Evolutionary conservation across 1,284 basidiomycete genomes (phyloP).

Genomic region (Coniferiporia sulphurascens): DNA sequence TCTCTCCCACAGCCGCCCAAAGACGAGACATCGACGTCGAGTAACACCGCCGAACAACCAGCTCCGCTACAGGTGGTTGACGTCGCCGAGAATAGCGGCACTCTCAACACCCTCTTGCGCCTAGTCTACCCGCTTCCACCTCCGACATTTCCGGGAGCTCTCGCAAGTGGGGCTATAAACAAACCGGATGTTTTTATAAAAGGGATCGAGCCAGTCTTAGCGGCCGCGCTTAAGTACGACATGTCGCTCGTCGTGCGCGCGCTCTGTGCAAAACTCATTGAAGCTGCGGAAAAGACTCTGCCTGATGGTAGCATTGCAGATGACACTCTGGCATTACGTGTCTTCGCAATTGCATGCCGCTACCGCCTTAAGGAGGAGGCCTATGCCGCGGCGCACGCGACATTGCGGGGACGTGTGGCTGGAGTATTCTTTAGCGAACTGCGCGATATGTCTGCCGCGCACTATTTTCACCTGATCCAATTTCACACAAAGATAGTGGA

Average conservation of each 20-base stretch:
- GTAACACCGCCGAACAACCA: neutral
- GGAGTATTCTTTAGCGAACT: constrained; percentile 6
- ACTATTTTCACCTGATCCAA: constrained; percentile 9
- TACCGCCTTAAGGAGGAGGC: constrained; percentile 8
- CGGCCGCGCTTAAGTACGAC: constrained; percentile 34
- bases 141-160: constrained; percentile 21
- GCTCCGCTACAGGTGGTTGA: constrained; percentile 43
- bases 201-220: constrained; percentile 23
- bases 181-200: neutral
- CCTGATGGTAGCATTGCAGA: neutral
- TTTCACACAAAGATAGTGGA: neutral
- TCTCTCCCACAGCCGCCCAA: constrained; percentile 20
- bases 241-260: constrained; percentile 29
- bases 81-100: constrained; percentile 43
- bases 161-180: neutral
- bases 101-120: constrained; percentile 46
- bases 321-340: constrained; percentile 9
- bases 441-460: constrained; percentile 9
- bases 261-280: constrained; percentile 46
- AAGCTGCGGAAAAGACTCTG: constrained; percentile 36
- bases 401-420: neutral
- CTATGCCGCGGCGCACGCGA: constrained; percentile 2
- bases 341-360: constrained; percentile 5
- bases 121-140: constrained; percentile 40
- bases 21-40: neutral